phyloP scores from a whole-genome alignment of 805 yeast genomes.

The Metschnikowia drakensbergensis region DNA sequence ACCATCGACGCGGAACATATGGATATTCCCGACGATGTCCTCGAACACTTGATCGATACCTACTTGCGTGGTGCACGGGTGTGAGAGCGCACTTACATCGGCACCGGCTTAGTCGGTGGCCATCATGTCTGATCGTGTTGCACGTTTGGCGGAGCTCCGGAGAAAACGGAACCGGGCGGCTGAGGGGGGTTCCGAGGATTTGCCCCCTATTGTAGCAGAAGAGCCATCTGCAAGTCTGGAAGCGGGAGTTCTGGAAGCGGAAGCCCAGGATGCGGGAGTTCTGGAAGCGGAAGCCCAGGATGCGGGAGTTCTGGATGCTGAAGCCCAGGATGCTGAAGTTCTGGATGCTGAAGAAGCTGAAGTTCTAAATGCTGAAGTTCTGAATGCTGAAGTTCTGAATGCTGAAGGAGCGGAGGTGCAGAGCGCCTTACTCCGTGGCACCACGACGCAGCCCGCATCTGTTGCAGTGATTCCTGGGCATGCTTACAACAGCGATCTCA shows the following conservation, averaged over 20 bases:
- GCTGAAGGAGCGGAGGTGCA: too few relatives aligned
- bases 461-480: not conserved
- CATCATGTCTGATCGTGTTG: slow-evolving; percentile 15
- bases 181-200: not conserved
- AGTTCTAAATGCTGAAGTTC: too few relatives aligned
- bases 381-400: too few relatives aligned
- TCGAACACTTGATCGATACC: slow-evolving; percentile 18
- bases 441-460: too few relatives aligned
- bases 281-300: too few relatives aligned
- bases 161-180: slow-evolving; percentile 7
- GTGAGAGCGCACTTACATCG: not conserved
- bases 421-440: too few relatives aligned
- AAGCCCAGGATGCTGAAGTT: too few relatives aligned
- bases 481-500: slow-evolving; percentile 30
- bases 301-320: too few relatives aligned
- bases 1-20: slow-evolving; percentile 60
- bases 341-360: too few relatives aligned
- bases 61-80: slow-evolving; percentile 9
- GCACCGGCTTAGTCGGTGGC: not conserved
- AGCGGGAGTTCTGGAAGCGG: too few relatives aligned
- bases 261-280: too few relatives aligned
- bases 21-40: slow-evolving; percentile 53
- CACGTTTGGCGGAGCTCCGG: slow-evolving; percentile 18
- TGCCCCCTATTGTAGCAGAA: not conserved
- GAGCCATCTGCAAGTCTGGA: not conserved